Evolutionary conservation across 2,329 filamentous ascomycete genomes (phyloP).

Genomic region (Talaromyces sp.): DNA sequence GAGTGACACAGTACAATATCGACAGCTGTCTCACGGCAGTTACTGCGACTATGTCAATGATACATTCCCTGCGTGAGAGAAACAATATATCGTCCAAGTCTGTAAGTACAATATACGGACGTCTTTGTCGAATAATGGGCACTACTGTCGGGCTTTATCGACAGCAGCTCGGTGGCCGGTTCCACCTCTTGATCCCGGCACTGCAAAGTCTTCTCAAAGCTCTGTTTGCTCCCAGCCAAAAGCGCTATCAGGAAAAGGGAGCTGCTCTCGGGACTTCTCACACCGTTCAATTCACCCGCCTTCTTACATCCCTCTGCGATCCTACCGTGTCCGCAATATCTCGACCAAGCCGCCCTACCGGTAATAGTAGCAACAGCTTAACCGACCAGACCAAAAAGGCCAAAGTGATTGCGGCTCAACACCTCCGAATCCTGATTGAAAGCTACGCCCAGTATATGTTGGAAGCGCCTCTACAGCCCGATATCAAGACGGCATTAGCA

Average conservation of each 20-base stretch:
- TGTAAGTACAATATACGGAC: slow-evolving; percentile 48
- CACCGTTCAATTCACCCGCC: slow-evolving; percentile 50
- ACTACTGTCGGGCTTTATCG: slow-evolving; percentile 56
- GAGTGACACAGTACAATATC: slow-evolving; percentile 45
- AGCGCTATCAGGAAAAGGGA: slow-evolving; percentile 25
- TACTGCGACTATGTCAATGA: slow-evolving; percentile 21
- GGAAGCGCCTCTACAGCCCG: slow-evolving; percentile 46
- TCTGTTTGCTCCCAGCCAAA: slow-evolving; percentile 51
- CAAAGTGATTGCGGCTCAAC: slow-evolving; percentile 55
- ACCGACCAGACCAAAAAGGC: slow-evolving; percentile 60
- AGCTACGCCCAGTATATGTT: slow-evolving; percentile 55
- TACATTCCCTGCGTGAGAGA: slow-evolving; percentile 18
- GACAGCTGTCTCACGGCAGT: slow-evolving; percentile 42
- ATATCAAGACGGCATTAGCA: slow-evolving; percentile 51
- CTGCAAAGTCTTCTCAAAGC: slow-evolving; percentile 55
- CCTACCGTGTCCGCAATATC: slow-evolving; percentile 57
- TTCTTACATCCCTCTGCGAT: slow-evolving; percentile 60
- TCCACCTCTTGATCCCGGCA: slow-evolving; percentile 56
- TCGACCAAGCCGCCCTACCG: slow-evolving; percentile 28
- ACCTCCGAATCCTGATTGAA: slow-evolving; percentile 56
- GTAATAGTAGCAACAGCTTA: slow-evolving; percentile 44
- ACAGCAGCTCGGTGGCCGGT: slow-evolving; percentile 56
- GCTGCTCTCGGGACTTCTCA: slow-evolving; percentile 41
- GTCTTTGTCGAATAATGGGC: slow-evolving; percentile 53
- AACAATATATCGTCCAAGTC: slow-evolving; percentile 30